Conservation (phyloP, 805 yeast genomes). For the Starmerella sp. region DNA sequence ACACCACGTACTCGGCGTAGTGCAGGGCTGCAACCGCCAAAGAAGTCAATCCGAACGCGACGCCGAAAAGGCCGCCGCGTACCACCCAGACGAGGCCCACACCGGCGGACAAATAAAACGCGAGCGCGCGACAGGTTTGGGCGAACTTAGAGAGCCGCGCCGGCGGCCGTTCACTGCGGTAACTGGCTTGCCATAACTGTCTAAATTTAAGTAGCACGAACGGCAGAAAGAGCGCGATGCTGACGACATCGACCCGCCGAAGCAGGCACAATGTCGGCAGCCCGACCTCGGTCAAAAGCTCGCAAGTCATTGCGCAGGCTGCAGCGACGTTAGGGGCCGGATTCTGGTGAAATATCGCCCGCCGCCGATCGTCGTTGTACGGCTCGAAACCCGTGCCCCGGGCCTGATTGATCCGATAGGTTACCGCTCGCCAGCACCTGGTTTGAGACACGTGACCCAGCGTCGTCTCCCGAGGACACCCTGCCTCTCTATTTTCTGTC, state of each 20-base stretch:
- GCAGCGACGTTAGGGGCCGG: background rate
- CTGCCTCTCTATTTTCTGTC: too few species aligned
- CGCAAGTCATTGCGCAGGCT: background rate
- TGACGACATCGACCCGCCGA: background rate
- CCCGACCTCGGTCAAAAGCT: background rate
- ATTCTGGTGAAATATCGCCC: background rate
- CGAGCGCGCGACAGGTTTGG: background rate
- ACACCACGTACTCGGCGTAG: background rate
- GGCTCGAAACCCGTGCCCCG: background rate
- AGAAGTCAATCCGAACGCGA: background rate
- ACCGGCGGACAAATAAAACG: background rate
- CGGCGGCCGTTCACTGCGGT: background rate
- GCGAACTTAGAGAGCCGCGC: background rate
- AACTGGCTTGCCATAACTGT: background rate
- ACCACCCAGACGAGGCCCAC: background rate
- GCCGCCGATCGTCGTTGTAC: background rate
- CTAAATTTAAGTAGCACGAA: background rate
- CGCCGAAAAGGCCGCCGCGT: background rate
- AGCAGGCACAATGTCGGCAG: slow-evolving; percentile 1
- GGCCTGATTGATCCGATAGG: background rate
- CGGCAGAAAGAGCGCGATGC: slow-evolving; percentile 1
- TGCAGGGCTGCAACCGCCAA: background rate
- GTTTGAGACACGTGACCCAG: background rate
- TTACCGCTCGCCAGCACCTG: too few species aligned
- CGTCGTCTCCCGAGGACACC: too few species aligned